Percentiles rank a stretch among this genome's conserved stretches.
These are phyloP conservation scores for Pleurozium schreberi DNA, from an alignment of 225 moss, liverwort and hornwort genomes.

Conservation along the genomic window DNA sequence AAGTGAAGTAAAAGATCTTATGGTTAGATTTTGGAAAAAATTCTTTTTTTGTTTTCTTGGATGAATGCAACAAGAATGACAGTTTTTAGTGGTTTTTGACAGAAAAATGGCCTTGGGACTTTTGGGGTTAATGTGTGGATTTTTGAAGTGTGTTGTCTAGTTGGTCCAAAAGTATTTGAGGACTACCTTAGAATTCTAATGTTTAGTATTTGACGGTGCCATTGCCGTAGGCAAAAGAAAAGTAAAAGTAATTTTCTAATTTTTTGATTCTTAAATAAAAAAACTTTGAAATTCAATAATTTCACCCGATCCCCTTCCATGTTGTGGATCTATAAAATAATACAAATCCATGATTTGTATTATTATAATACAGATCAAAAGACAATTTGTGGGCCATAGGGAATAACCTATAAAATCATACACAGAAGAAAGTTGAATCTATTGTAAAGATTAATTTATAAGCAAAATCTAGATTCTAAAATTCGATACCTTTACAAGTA, in stretches of 20 bases:
- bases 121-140: no score
- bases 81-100: not conserved
- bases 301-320: not conserved
- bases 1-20: no score
- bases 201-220: no score
- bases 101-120: no score
- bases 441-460: not conserved
- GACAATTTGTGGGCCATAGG: fast-evolving
- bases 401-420: not conserved
- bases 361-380: no score
- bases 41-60: no score
- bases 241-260: no score
- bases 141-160: not conserved
- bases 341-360: no score
- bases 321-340: fast-evolving
- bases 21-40: no score
- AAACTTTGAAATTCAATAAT: no score
- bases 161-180: fast-evolving
- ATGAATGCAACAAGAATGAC: no score
- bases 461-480: not conserved
- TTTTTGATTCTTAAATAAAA: no score
- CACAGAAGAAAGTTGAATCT: not conserved
- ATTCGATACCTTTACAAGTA: not conserved
- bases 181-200: not conserved
- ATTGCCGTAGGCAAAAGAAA: not conserved